phyloP scores from a whole-genome alignment of 208 protist species.

The Sergeia podlipaevii region DNA sequence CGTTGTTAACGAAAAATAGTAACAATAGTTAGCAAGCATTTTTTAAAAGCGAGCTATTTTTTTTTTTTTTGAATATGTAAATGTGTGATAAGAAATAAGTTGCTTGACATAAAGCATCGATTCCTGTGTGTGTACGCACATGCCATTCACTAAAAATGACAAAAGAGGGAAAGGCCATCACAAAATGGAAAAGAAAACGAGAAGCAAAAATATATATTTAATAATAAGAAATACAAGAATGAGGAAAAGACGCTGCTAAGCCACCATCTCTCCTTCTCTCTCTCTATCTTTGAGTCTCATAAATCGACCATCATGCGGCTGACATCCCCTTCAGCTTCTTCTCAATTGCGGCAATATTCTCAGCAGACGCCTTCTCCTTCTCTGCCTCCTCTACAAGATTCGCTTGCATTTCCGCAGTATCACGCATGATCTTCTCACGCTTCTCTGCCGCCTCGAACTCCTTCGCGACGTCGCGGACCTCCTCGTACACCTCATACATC shows the following conservation, averaged over 20 bases:
- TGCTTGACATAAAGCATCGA: too few species aligned
- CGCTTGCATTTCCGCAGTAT: slow-evolving; percentile 49
- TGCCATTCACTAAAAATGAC: too few species aligned
- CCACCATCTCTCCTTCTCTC: not conserved
- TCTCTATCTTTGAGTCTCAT: not conserved
- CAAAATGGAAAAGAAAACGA: too few species aligned
- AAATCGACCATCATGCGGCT: not conserved
- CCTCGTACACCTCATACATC: slow-evolving; percentile 72
- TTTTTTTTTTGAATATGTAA: too few species aligned
- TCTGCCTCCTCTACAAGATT: slow-evolving; percentile 1
- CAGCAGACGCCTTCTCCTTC: not conserved
- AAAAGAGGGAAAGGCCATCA: too few species aligned
- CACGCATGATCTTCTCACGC: slow-evolving; percentile 59
- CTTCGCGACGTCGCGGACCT: slow-evolving; percentile 72
- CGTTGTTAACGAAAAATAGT: too few species aligned
- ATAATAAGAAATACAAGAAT: too few species aligned
- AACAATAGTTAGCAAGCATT: too few species aligned
- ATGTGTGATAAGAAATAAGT: too few species aligned
- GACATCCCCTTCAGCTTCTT: slow-evolving; percentile 17
- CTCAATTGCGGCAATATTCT: slow-evolving; percentile 7
- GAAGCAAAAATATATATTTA: too few species aligned
- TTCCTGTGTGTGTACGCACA: too few species aligned
- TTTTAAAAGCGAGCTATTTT: too few species aligned
- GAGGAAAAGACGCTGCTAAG: not conserved
- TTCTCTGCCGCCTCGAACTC: slow-evolving; percentile 70